Percentiles rank a stretch among this genome's conserved stretches.
Evolutionary conservation across 441 rosid species (phyloP).

Genomic region (Omphalea diandra): DNA sequence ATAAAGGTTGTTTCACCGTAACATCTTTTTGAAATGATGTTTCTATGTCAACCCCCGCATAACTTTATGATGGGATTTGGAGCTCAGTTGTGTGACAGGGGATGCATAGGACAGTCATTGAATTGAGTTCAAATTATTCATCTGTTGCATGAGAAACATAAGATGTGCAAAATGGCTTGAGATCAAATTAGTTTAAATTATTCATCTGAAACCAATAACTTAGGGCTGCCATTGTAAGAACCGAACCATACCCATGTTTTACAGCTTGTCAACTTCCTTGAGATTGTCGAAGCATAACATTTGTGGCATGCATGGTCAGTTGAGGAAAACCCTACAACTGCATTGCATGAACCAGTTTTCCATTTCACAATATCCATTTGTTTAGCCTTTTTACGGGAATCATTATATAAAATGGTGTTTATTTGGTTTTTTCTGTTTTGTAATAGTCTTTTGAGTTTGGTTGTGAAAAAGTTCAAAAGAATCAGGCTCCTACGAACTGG

Average conservation of each 20-base stretch:
- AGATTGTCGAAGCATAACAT: not conserved
- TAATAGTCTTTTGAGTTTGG: not conserved
- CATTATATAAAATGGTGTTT: not conserved
- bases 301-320: not conserved
- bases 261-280: not conserved
- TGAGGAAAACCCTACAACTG: not conserved
- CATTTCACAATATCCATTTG: not conserved
- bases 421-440: not conserved
- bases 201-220: not conserved
- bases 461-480: not conserved
- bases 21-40: not conserved
- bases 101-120: not conserved
- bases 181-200: too few species aligned
- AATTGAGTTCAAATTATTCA: not conserved
- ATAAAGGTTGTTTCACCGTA: not conserved
- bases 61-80: conserved; percentile 1
- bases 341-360: not conserved
- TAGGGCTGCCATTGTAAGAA: not conserved
- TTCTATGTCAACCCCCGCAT: not conserved
- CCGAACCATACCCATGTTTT: not conserved
- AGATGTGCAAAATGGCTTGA: not conserved
- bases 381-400: not conserved
- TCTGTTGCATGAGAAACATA: not conserved
- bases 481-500: too few species aligned
- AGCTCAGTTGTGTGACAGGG: not conserved